phyloP scores from a whole-genome alignment of 352 stramenopile species.

The Globisporangium solare region DNA sequence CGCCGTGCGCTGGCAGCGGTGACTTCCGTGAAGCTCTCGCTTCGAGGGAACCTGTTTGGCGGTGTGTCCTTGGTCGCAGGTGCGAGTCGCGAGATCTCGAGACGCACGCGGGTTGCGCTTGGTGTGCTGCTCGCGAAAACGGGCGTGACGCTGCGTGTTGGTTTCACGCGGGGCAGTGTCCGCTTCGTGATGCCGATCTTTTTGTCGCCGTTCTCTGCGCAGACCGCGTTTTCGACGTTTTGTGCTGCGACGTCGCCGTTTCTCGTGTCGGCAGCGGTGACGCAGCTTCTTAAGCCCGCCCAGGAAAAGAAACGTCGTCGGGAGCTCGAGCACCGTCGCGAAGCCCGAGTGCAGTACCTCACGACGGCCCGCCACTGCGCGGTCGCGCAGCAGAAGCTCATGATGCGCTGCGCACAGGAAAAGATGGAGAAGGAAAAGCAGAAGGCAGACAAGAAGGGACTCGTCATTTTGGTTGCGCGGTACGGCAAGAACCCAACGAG shows the following conservation, averaged over 20 bases:
- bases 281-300: conserved; percentile 62
- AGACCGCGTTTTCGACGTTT: conserved; percentile 72
- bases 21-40: conserved; percentile 44
- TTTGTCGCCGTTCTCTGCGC: conserved; percentile 61
- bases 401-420: conserved; percentile 55
- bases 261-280: conserved; percentile 54
- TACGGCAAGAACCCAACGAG: conserved; percentile 75
- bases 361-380: conserved; percentile 42
- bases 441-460: conserved; percentile 35
- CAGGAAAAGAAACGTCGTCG: conserved; percentile 53
- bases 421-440: conserved; percentile 49
- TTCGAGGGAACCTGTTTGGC: conserved; percentile 41
- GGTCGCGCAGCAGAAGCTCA: conserved; percentile 70
- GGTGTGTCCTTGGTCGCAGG: conserved; percentile 48
- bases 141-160: conserved; percentile 59
- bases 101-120: conserved; percentile 49
- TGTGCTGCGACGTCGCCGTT: conserved; percentile 68
- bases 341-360: conserved; percentile 55
- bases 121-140: conserved; percentile 49
- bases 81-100: conserved; percentile 52
- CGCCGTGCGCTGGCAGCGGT: conserved; percentile 32
- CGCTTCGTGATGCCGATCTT: conserved; percentile 83
- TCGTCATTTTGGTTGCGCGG: conserved; percentile 71
- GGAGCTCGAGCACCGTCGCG: conserved; percentile 37
- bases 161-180: conserved; percentile 74